Evolutionary conservation across 2,329 filamentous ascomycete genomes (phyloP).

Genomic region (Colletotrichum liriopes): DNA sequence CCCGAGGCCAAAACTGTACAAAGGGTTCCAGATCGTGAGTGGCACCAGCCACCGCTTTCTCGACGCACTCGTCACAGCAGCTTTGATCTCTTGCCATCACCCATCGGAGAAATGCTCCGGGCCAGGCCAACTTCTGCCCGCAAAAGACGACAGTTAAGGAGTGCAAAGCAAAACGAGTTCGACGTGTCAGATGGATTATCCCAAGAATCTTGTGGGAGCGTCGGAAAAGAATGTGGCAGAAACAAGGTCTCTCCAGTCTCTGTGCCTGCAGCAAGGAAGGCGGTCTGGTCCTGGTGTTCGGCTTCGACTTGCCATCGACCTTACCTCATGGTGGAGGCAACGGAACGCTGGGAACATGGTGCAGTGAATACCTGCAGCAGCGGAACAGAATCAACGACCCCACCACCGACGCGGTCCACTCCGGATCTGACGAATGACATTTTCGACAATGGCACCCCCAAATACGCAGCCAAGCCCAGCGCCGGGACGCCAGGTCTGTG

Average conservation of each 20-base stretch:
- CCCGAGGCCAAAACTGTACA: neutral
- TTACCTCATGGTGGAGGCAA: constrained; percentile 29
- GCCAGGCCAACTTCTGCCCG: neutral
- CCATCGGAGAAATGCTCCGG: neutral
- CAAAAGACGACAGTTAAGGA: constrained; percentile 6
- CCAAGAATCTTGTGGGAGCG: constrained; percentile 9
- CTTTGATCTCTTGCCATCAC: neutral
- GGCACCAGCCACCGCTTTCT: neutral
- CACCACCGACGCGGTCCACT: constrained; percentile 18
- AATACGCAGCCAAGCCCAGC: constrained; percentile 35
- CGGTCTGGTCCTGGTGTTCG: constrained; percentile 16
- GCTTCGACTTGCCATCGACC: constrained; percentile 22
- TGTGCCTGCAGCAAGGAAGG: constrained; percentile 21
- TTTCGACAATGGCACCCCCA: constrained; percentile 30
- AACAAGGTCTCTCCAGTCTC: constrained; percentile 15
- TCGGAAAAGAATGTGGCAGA: constrained; percentile 31
- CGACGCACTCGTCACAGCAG: neutral
- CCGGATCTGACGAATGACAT: constrained; percentile 28
- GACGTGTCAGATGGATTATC: constrained; percentile 1
- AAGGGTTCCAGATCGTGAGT: neutral
- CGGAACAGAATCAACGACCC: constrained; percentile 26
- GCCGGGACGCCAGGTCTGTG: constrained; percentile 28
- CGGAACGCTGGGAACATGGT: constrained; percentile 38
- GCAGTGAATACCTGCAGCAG: constrained; percentile 40
- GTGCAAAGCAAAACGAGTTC: neutral